Evolutionary conservation across 140 eudicot species (phyloP), one percentile per base, ranked within the genome.

Genomic region (Anethum foeniculum): DNA sequence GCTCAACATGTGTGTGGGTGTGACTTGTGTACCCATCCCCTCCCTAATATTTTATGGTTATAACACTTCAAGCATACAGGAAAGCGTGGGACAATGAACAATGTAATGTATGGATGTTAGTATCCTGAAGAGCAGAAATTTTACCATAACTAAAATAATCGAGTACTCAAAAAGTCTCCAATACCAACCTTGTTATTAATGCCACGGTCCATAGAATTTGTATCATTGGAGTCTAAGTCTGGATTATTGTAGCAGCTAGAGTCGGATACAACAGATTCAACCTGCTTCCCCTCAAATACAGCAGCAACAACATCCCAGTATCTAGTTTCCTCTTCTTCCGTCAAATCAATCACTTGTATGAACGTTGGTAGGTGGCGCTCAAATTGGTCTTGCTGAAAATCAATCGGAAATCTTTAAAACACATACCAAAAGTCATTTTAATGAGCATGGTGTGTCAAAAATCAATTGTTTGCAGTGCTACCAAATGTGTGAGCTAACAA

Each of bases 341-440:
- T 88, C 88, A 93, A 79, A 47, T 91, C 93, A 83, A 93, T 90
- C 19, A 93, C 89, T 88, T 93, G 98, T 84, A 93, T 91, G 80
- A 90, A 93, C n/a, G 98, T 93, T 60, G 97, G 97, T 78, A 91
- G 88, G 73, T 88, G 89, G 39, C 98, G 97, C 81, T 87, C 79
- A 89, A 93, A 93, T 71, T 93, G 98, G 84, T 93, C 98, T 90
- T 90, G 96, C 98, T 93, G 97, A 86, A 84, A 12, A 69, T 82
- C 74, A 44, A 77, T 23, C 23, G 10, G 76, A 10, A 51, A 36
- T 1, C 78, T 85, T 56, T 77, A 21, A 1, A 80, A 64, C 9
- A 36, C 32, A 43, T 71, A 15, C 43, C 19, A 54, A 27, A 73
- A 64, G 39, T 10, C 23, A 3, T 23, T 21, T 25, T n/a, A 5